These are phyloP conservation scores for Phytopythium litorale DNA, from an alignment of 352 stramenopile genomes.

Conservation along the genomic window DNA sequence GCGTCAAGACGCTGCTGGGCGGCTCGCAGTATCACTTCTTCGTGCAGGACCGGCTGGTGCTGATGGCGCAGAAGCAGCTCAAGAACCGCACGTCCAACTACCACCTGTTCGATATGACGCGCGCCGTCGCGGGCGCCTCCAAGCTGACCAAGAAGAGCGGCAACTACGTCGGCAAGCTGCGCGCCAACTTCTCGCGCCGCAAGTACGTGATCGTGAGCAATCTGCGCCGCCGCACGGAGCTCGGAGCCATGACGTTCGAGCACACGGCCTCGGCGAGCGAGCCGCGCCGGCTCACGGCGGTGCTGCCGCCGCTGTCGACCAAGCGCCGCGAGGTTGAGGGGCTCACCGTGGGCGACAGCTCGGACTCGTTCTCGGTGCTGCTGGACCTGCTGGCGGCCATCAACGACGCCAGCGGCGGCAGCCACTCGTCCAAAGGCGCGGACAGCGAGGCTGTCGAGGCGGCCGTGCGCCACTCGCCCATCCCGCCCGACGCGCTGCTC, in stretches of 20 bases:
- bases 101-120: constrained; percentile 85
- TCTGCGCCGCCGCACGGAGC: constrained; percentile 65
- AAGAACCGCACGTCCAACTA: constrained; percentile 83
- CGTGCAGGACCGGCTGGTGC: constrained; percentile 50
- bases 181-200: constrained; percentile 69
- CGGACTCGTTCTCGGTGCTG: constrained; percentile 47
- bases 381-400: constrained; percentile 39
- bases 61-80: constrained; percentile 66
- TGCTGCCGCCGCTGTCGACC: constrained; percentile 44
- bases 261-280: constrained; percentile 43
- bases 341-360: constrained; percentile 37
- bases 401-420: background rate
- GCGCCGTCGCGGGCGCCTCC: constrained; percentile 29
- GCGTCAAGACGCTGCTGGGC: constrained; percentile 50
- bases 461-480: constrained; percentile 19
- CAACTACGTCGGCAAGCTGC: constrained; percentile 88
- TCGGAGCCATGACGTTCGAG: constrained; percentile 66
- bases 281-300: constrained; percentile 40
- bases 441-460: constrained; percentile 4
- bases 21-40: constrained; percentile 63
- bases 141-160: constrained; percentile 85
- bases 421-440: background rate
- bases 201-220: constrained; percentile 73
- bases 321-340: constrained; percentile 47
- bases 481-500: constrained; percentile 22